Conservation (phyloP, 805 yeast species). For the Wickerhamiella brachini region DNA sequence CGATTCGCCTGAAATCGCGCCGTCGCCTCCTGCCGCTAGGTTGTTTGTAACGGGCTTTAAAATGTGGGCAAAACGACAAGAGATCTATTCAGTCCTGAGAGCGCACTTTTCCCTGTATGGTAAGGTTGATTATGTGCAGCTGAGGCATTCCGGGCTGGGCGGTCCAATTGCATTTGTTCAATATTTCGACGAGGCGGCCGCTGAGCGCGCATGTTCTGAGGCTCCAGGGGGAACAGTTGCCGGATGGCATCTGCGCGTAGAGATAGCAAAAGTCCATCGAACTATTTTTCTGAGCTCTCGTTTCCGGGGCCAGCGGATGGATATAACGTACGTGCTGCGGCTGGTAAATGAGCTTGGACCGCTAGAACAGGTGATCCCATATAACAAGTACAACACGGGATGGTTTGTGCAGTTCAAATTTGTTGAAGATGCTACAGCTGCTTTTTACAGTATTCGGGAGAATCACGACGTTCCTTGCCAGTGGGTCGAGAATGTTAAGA, state of each 20-base stretch:
- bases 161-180: constrained; percentile 92
- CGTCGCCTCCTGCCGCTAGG: constrained; percentile 54
- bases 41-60: constrained; percentile 73
- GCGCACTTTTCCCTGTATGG: constrained; percentile 64
- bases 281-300: constrained; percentile 38
- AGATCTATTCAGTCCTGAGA: constrained; percentile 53
- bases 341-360: constrained; percentile 40
- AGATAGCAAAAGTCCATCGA: constrained; percentile 81
- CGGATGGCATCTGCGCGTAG: constrained; percentile 73
- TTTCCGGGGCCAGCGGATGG: constrained; percentile 25
- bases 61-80: constrained; percentile 35
- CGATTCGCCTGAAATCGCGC: too few relatives aligned
- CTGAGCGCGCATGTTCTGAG: constrained; percentile 19
- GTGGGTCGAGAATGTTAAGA: background rate
- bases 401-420: constrained; percentile 74
- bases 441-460: background rate
- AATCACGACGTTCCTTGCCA: background rate
- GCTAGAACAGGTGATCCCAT: constrained; percentile 46
- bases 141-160: constrained; percentile 63
- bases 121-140: constrained; percentile 56
- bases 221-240: background rate
- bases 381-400: constrained; percentile 20
- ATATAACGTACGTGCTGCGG: constrained; percentile 5
- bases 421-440: constrained; percentile 60
- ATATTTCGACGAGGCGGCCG: constrained; percentile 56